Percentiles rank a stretch among this genome's conserved stretches.
phyloP scores from a whole-genome alignment of 139 green algal genomes.

The Picochlorum sp. region DNA sequence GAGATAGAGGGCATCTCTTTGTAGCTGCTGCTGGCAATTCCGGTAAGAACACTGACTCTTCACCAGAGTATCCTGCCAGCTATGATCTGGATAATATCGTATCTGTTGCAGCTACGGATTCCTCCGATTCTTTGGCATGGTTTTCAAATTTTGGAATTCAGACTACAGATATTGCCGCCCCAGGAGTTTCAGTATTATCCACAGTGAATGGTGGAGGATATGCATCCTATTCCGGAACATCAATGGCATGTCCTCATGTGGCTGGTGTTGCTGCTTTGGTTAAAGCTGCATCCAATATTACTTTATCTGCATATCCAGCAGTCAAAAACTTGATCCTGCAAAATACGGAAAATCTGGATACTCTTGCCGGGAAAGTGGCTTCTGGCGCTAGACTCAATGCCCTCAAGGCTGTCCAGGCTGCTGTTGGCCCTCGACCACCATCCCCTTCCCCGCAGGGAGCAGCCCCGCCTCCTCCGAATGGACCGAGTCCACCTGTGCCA shows the following conservation, averaged over 20 bases:
- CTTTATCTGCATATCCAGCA: background rate
- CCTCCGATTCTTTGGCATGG: background rate
- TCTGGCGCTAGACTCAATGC: background rate
- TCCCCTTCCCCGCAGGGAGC: background rate
- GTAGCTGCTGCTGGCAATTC: constrained; percentile 17
- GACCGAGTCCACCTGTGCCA: background rate
- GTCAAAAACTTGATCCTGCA: background rate
- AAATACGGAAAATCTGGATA: background rate
- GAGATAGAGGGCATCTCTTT: constrained; percentile 17
- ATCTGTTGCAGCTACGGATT: constrained; percentile 10
- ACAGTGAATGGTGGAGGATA: background rate
- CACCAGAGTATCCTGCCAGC: background rate
- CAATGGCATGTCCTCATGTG: constrained; percentile 69
- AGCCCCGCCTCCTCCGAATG: background rate
- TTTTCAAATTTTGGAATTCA: constrained; percentile 8
- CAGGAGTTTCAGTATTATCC: constrained; percentile 1
- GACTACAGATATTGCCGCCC: background rate
- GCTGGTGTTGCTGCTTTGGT: constrained; percentile 38
- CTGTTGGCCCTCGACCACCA: background rate
- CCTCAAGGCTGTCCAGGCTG: background rate
- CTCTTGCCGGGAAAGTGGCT: background rate
- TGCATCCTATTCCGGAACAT: constrained; percentile 46
- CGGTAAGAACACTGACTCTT: background rate
- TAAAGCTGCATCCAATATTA: background rate
- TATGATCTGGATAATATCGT: background rate